Evolutionary conservation across 768 basidiomycete genomes (phyloP).

Genomic region (Kwoniella europaea): DNA sequence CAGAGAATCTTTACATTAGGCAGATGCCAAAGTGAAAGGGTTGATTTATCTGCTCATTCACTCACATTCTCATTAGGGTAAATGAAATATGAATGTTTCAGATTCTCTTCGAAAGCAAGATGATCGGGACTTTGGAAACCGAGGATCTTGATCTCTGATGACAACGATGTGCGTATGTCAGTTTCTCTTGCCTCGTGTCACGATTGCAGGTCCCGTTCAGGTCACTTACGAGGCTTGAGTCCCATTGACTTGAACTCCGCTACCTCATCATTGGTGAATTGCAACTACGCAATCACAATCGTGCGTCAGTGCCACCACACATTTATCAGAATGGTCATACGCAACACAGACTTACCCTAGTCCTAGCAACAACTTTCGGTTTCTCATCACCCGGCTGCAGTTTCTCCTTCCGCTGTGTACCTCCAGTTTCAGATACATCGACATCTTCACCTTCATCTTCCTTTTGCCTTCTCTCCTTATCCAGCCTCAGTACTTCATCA

Average conservation of each 20-base stretch:
- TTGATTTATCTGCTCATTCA: not conserved
- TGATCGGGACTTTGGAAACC: constrained; percentile 81
- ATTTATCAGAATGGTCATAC: not conserved
- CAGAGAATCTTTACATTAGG: no score
- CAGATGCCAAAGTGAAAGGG: not conserved
- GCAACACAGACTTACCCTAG: constrained; percentile 33
- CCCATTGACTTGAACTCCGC: constrained; percentile 80
- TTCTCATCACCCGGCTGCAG: constrained; percentile 26
- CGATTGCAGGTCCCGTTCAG: no score
- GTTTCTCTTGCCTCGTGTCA: not conserved
- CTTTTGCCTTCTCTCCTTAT: constrained; percentile 41
- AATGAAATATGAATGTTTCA: constrained; percentile 89
- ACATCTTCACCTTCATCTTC: constrained; percentile 59
- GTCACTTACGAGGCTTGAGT: constrained; percentile 69
- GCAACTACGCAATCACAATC: constrained; percentile 64
- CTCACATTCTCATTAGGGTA: constrained; percentile 87
- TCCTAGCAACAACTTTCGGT: constrained; percentile 42
- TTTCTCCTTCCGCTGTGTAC: constrained; percentile 27
- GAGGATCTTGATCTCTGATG: constrained; percentile 81
- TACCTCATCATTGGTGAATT: constrained; percentile 83
- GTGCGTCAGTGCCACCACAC: not conserved
- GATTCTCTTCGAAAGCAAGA: constrained; percentile 81
- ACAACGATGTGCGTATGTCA: not conserved
- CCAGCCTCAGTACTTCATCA: constrained; percentile 36
- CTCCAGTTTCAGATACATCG: no score